A percentile compares a stretch with the other conserved stretches of the same genome.
phyloP scores from a whole-genome alignment of 805 yeast genomes.

The Candida sonorensis region DNA sequence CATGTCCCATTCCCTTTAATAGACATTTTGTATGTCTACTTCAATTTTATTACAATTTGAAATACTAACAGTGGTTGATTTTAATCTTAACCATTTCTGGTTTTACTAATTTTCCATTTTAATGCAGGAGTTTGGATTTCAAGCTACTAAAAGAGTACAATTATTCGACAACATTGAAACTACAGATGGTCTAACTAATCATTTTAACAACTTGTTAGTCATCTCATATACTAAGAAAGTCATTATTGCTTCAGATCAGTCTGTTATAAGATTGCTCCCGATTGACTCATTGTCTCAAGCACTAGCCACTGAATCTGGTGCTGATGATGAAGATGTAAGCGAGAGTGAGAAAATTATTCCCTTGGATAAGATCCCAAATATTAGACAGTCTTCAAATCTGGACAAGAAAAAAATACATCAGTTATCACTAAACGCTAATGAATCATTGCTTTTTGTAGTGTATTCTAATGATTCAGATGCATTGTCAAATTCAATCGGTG shows the following conservation, averaged over 20 bases:
- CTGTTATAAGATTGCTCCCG: constrained; percentile 14
- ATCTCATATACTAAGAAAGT: constrained; percentile 13
- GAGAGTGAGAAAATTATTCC: constrained; percentile 1
- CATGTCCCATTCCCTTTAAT: no score
- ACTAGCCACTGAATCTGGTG: constrained; percentile 9
- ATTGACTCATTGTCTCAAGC: constrained; percentile 1
- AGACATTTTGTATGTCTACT: no score
- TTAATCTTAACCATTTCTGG: no score
- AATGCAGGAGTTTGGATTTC: constrained; percentile 24
- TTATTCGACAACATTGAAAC: constrained; percentile 12
- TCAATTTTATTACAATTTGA: no score
- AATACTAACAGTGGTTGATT: background rate
- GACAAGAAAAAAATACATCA: constrained; percentile 17
- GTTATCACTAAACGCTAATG: constrained; percentile 16
- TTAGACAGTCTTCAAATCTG: no score
- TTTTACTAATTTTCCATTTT: no score
- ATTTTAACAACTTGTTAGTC: constrained; percentile 14
- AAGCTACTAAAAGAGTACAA: constrained; percentile 19
- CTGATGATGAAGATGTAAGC: constrained; percentile 6
- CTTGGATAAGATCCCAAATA: no score
- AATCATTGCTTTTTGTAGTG: constrained; percentile 12
- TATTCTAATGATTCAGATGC: constrained; percentile 3
- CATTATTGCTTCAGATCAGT: constrained; percentile 16
- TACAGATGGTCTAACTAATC: constrained; percentile 1
- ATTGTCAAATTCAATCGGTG: constrained; percentile 1